Percentiles rank a stretch among this genome's conserved stretches.
These are phyloP conservation scores for Ceratobasidium sp. DNA, from an alignment of 1,284 basidiomycete species.

Conservation along the genomic window DNA sequence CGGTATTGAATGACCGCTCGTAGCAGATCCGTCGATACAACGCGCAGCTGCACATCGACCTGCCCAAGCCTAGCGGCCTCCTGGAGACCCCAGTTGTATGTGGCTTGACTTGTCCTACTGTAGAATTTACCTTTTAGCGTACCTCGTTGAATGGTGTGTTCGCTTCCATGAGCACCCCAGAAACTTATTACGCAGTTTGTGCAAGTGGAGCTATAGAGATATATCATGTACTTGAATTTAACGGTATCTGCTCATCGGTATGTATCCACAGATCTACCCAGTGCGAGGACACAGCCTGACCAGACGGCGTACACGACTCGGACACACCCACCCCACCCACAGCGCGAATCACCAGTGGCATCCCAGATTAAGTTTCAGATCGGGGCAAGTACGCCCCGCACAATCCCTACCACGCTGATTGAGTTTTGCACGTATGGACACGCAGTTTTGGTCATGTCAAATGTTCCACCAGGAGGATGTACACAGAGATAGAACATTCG, in stretches of 20 bases:
- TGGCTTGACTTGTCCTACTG: background rate
- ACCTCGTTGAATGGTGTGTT: background rate
- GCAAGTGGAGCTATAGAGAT: background rate
- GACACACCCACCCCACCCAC: background rate
- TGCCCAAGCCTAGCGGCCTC: no score
- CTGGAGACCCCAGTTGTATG: background rate
- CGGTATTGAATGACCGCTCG: no score
- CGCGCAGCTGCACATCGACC: no score
- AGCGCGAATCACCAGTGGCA: background rate
- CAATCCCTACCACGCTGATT: constrained; percentile 8
- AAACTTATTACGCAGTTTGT: constrained; percentile 16
- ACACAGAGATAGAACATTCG: background rate
- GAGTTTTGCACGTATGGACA: background rate
- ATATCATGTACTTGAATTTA: no score
- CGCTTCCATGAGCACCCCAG: background rate
- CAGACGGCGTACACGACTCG: constrained; percentile 4
- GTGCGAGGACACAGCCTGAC: background rate
- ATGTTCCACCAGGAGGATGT: background rate
- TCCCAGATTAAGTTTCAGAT: constrained; percentile 2
- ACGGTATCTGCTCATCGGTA: no score
- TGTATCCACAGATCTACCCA: background rate
- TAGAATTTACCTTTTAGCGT: background rate
- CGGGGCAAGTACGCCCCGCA: background rate
- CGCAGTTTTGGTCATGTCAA: background rate
- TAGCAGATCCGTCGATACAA: no score